A percentile compares a stretch with the other conserved stretches of the same genome.
Conservation (phyloP, 2,329 filamentous ascomycete species). For the Eutypa lata region DNA sequence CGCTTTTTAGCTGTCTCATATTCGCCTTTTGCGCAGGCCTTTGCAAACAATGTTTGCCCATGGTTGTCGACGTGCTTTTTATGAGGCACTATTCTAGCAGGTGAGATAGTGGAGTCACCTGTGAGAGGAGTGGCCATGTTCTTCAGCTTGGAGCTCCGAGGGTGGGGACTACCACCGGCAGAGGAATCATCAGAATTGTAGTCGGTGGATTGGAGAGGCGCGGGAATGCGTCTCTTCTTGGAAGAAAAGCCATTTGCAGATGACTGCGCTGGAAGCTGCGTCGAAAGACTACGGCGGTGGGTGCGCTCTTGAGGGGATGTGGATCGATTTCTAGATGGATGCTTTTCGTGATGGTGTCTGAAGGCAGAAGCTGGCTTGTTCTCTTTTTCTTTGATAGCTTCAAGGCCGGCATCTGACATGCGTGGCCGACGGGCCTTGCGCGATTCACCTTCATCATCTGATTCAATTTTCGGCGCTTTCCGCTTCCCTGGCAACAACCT, state of each 20-base stretch:
- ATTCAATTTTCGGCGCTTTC: constrained; percentile 51
- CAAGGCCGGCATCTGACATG: constrained; percentile 42
- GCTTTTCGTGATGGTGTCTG: constrained; percentile 31
- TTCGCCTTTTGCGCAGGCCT: constrained; percentile 83
- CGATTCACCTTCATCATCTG: constrained; percentile 54
- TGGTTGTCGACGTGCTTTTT: constrained; percentile 91
- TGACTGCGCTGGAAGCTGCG: constrained; percentile 54
- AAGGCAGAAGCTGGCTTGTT: constrained; percentile 28
- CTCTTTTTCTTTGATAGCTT: constrained; percentile 30
- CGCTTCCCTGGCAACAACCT: constrained; percentile 48
- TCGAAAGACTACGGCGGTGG: constrained; percentile 64
- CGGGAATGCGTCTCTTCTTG: constrained; percentile 61
- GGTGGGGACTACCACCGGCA: constrained; percentile 56
- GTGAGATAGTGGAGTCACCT: constrained; percentile 60
- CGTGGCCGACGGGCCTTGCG: constrained; percentile 55
- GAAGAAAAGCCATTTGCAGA: constrained; percentile 49
- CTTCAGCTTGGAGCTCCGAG: constrained; percentile 56
- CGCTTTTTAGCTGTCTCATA: constrained; percentile 74
- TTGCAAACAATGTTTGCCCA: constrained; percentile 85
- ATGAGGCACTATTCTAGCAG: constrained; percentile 66
- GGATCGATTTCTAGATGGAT: constrained; percentile 43
- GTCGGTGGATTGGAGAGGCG: constrained; percentile 59
- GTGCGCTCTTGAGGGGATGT: constrained; percentile 55
- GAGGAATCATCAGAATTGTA: constrained; percentile 68
- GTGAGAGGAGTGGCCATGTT: constrained; percentile 54